Base-by-base conservation (phyloP, 306 rosid species). In the Casuarina cunninghamiana region DNA sequence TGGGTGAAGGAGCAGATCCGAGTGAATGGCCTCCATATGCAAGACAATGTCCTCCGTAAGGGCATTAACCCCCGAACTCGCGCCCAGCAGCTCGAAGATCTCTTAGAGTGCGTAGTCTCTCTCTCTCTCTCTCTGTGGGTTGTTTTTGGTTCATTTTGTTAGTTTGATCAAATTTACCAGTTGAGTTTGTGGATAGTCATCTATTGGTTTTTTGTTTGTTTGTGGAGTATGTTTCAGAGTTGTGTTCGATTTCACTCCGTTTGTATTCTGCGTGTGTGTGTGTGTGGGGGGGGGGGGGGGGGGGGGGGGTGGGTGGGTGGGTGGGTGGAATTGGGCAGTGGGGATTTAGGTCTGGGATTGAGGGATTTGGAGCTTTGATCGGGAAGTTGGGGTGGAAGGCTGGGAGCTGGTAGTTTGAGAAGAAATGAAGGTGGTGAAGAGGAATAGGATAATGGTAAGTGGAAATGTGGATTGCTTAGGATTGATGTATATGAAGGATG, bases 61-160 rank as follows among this genome's bases (percentile, higher is more conserved):
- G 98, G 98, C 46, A 93, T 93, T 70, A 93, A 93, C 70, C 98
- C 97, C 73, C 91, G 96, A 51, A 86, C 96, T 5, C 79, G 98
- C 77, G 96, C 83, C 53, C 89, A 93, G 75, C 97, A 93, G 82
- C 98, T 93, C 53, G 90, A 88, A 84, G 98, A 91, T 88, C 87
- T 93, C 75, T 74, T 80, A 71, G 84, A 87, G 97, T 93, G 45
- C 68, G 93, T 84, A 39, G 3, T 54, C 38, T 53, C 16, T 44
- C 69, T 81, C 41, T 70, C 43, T 43, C 17, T 68, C 54, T 60
- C 39, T 70, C 70, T n/a, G 3, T 57, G 32, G 6, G 63, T 10
- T 61, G 8, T 37, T 0, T 4, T 9, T 53, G 57, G 6, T n/a
- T 53, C 15, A 7, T 53, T 26, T 26, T 58, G 65, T 21, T 3